Conservation (phyloP, 495 filamentous ascomycete species). For the Endocarpon pusillum region DNA sequence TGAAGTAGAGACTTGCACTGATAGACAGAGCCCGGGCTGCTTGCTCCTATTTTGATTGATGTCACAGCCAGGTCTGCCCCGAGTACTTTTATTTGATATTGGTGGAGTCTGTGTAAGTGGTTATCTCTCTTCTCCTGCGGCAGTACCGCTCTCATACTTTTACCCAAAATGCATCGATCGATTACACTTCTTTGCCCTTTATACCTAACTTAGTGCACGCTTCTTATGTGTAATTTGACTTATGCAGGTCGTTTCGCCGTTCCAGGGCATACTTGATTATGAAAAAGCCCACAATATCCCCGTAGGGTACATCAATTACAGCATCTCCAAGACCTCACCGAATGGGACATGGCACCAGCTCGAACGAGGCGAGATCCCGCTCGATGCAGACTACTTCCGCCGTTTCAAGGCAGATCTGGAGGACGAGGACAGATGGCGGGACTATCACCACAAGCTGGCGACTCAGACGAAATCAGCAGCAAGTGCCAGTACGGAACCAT, state of each 20-base stretch:
- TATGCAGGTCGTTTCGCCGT: slow-evolving; percentile 66
- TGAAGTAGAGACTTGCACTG: too few species aligned
- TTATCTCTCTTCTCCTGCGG: too few species aligned
- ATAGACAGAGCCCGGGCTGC: too few species aligned
- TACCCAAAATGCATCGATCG: too few species aligned
- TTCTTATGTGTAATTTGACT: too few species aligned
- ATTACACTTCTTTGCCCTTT: too few species aligned
- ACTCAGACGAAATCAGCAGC: slow-evolving; percentile 11
- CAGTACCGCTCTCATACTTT: neutral
- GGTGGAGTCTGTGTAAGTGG: slow-evolving; percentile 94
- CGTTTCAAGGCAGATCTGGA: slow-evolving; percentile 61
- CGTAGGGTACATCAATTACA: slow-evolving; percentile 76
- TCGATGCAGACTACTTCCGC: slow-evolving; percentile 59
- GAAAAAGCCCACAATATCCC: slow-evolving; percentile 61
- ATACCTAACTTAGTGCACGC: too few species aligned
- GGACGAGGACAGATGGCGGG: slow-evolving; percentile 44
- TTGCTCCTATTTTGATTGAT: too few species aligned
- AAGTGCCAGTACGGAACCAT: slow-evolving; percentile 31
- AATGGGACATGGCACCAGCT: slow-evolving; percentile 74
- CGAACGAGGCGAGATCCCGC: slow-evolving; percentile 54
- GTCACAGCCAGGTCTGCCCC: slow-evolving; percentile 33
- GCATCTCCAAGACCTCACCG: slow-evolving; percentile 63
- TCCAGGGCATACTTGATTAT: slow-evolving; percentile 84
- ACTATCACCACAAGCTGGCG: slow-evolving; percentile 30
- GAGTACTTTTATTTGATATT: slow-evolving; percentile 86